Conservation (phyloP, 2,329 filamentous ascomycete species). For the Chaetomiaceae sp. region DNA sequence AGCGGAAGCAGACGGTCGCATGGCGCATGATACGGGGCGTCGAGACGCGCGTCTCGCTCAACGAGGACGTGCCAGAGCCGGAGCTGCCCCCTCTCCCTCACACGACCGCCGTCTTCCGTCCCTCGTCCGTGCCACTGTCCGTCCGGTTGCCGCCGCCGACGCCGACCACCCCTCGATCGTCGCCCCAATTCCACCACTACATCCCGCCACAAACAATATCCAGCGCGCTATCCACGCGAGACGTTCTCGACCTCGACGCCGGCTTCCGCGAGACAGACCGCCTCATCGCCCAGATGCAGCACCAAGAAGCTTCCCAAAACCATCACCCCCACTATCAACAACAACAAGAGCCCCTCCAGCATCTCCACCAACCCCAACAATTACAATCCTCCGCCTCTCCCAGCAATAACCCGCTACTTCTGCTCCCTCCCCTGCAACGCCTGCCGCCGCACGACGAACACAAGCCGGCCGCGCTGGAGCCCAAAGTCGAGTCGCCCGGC, state of each 20-base stretch:
- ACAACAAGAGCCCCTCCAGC: too few relatives aligned
- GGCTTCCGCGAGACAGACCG: slow-evolving; percentile 21
- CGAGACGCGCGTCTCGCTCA: slow-evolving; percentile 21
- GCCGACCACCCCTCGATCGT: background rate
- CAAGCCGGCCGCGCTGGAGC: slow-evolving; percentile 16
- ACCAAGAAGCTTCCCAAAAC: background rate
- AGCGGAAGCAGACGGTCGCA: slow-evolving; percentile 34
- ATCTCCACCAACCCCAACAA: too few relatives aligned
- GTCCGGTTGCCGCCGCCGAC: slow-evolving; percentile 6
- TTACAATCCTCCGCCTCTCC: too few relatives aligned
- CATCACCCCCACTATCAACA: too few relatives aligned
- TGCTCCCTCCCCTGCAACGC: slow-evolving; percentile 10
- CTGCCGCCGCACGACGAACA: background rate
- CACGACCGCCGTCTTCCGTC: slow-evolving; percentile 3
- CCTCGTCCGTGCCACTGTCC: background rate
- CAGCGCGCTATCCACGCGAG: background rate
- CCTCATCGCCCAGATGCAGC: slow-evolving; percentile 15
- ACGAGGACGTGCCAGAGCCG: slow-evolving; percentile 1
- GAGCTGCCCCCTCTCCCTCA: slow-evolving; percentile 1
- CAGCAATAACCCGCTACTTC: too few relatives aligned
- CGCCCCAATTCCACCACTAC: background rate
- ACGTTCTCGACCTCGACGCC: slow-evolving; percentile 5
- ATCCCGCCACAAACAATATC: too few relatives aligned
- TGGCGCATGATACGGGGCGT: slow-evolving; percentile 40
- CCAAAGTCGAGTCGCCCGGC: slow-evolving; percentile 18